Evolutionary conservation across 78 protist genomes (phyloP).

Genomic region (Paratrimastix pyriformis): DNA sequence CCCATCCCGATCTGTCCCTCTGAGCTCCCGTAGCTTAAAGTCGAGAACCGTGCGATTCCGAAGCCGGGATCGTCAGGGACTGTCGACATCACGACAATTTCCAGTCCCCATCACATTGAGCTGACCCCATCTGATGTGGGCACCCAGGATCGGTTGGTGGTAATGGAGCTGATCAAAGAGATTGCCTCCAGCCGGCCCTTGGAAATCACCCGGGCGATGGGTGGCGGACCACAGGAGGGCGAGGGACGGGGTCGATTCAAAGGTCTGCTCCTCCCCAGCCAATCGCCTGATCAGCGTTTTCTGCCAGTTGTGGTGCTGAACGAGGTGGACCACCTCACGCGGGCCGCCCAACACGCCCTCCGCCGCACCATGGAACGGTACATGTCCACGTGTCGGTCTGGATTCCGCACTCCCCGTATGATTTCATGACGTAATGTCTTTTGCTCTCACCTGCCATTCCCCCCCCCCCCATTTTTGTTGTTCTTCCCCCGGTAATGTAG

Average conservation of each 20-base stretch:
- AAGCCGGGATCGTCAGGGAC: conserved; percentile 3
- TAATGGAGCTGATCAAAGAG: conserved; percentile 78
- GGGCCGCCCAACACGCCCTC: conserved; percentile 91
- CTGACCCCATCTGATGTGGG: conserved; percentile 90
- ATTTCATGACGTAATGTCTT: background rate
- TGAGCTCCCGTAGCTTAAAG: background rate
- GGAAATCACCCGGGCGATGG: background rate
- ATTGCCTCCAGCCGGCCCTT: conserved; percentile 78
- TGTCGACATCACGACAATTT: conserved; percentile 59
- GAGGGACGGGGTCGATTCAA: background rate
- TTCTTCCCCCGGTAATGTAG: no score
- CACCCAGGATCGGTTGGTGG: conserved; percentile 71
- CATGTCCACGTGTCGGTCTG: conserved; percentile 22
- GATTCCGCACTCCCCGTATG: background rate
- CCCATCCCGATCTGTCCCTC: background rate
- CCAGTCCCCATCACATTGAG: conserved; percentile 78
- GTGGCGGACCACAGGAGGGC: background rate
- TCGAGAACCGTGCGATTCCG: background rate
- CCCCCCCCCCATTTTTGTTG: no score
- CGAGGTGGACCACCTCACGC: conserved; percentile 77
- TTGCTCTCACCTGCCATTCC: no score
- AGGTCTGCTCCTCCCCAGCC: background rate
- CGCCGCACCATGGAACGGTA: conserved; percentile 96
- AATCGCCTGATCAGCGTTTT: background rate
- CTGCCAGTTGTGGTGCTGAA: conserved; percentile 68